A percentile compares a stretch with the other conserved stretches of the same genome.
Evolutionary conservation across 495 filamentous ascomycete species (phyloP).

Genomic region (Xylaria acuta): DNA sequence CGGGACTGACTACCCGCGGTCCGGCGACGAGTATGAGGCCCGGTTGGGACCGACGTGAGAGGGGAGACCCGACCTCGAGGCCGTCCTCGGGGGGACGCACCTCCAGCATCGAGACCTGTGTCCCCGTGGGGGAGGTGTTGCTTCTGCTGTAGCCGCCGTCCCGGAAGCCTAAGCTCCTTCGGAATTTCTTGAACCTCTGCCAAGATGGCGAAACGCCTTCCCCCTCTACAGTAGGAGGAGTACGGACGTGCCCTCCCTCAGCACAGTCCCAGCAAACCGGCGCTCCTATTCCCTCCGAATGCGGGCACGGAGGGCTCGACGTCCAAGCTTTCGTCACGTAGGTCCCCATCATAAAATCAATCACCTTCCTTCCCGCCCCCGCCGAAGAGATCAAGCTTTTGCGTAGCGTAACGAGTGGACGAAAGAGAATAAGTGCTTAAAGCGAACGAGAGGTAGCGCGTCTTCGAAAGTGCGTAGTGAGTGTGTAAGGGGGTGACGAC

Average conservation of each 20-base stretch:
- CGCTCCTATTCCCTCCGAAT: slow-evolving; percentile 27
- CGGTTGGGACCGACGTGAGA: slow-evolving; percentile 20
- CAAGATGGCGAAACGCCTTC: not conserved
- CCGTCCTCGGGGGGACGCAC: slow-evolving; percentile 28
- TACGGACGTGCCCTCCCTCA: slow-evolving; percentile 25
- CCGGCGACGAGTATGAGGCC: slow-evolving; percentile 27
- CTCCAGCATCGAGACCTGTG: slow-evolving; percentile 23
- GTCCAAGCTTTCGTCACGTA: not conserved
- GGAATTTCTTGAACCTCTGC: slow-evolving; percentile 8
- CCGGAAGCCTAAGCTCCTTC: slow-evolving; percentile 25
- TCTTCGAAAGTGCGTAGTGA: not conserved
- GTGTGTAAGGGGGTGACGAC: not conserved
- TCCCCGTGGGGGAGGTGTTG: not conserved
- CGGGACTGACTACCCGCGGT: slow-evolving; percentile 23
- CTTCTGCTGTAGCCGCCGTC: not conserved
- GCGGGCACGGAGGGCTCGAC: slow-evolving; percentile 13
- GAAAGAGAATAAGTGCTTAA: not conserved
- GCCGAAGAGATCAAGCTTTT: not conserved
- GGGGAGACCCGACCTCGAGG: slow-evolving; percentile 21
- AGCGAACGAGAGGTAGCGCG: not conserved
- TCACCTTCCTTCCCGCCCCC: not conserved
- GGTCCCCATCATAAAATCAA: slow-evolving; percentile 15
- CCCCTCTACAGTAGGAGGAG: not conserved
- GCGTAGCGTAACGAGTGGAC: not conserved
- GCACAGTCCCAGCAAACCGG: slow-evolving; percentile 35